phyloP scores from a whole-genome alignment of 2,329 filamentous ascomycete species.

The Thielaviopsis euricoi region DNA sequence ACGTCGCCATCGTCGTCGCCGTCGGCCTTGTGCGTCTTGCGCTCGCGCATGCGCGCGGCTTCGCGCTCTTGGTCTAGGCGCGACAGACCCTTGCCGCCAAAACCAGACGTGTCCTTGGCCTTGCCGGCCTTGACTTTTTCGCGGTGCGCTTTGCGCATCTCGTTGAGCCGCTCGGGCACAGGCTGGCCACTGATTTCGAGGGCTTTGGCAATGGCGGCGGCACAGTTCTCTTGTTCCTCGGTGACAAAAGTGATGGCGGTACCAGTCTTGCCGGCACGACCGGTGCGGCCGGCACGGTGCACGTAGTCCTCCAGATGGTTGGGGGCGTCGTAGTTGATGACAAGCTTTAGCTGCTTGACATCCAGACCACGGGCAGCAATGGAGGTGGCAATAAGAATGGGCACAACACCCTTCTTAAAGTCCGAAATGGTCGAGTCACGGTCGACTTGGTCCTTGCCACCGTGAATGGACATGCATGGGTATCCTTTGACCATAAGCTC shows the following conservation, averaged over 20 bases:
- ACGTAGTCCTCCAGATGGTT: constrained; percentile 96
- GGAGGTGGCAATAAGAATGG: constrained; percentile 84
- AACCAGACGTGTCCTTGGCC: constrained; percentile 76
- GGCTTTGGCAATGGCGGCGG: constrained; percentile 76
- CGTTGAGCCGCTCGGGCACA: constrained; percentile 52
- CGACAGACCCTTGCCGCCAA: constrained; percentile 89
- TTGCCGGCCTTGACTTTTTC: constrained; percentile 89
- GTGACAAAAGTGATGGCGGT: constrained; percentile 91
- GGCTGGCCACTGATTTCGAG: constrained; percentile 80
- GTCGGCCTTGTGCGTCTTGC: constrained; percentile 78
- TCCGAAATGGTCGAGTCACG: constrained; percentile 83
- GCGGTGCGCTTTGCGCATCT: constrained; percentile 56
- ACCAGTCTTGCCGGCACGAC: constrained; percentile 83
- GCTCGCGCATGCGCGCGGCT: constrained; percentile 68
- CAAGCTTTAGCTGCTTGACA: constrained; percentile 87
- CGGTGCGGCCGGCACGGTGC: constrained; percentile 83
- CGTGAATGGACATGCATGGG: constrained; percentile 84
- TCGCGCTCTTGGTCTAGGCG: constrained; percentile 82
- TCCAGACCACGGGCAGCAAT: constrained; percentile 90
- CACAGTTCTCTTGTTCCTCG: constrained; percentile 79
- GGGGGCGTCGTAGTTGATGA: constrained; percentile 88
- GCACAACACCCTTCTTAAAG: constrained; percentile 82
- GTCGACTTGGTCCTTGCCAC: constrained; percentile 85
- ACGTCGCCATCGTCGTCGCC: constrained; percentile 69
- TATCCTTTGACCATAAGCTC: constrained; percentile 74